These are phyloP conservation scores for Cryptococcus sp. DNA, from an alignment of 1,284 basidiomycete species.

Conservation along the genomic window DNA sequence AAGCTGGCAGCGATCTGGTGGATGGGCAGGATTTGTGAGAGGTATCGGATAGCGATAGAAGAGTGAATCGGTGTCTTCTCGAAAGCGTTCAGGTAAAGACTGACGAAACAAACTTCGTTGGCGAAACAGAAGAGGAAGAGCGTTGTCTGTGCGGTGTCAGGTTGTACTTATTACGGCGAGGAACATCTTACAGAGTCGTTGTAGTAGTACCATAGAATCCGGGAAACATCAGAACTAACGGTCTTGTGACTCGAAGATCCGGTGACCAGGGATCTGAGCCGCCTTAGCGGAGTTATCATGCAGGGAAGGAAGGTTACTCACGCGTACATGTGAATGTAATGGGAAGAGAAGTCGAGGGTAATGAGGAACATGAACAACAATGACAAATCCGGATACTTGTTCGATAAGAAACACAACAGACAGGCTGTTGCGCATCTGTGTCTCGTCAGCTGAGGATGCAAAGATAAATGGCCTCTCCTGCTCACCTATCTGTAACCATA, in stretches of 20 bases:
- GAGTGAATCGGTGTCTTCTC: conserved; percentile 51
- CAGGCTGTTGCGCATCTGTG: conserved; percentile 76
- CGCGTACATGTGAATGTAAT: conserved; percentile 99
- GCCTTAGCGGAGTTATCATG: background rate
- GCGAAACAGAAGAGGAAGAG: conserved; percentile 94
- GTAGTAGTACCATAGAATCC: conserved; percentile 90
- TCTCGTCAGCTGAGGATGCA: background rate
- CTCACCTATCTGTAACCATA: conserved; percentile 98
- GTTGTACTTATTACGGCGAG: background rate
- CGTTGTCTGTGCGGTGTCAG: conserved; percentile 56
- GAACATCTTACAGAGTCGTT: conserved; percentile 71
- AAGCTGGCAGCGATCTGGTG: conserved; percentile 12
- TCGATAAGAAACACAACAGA: conserved; percentile 87
- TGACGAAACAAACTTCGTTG: conserved; percentile 96
- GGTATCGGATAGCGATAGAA: conserved; percentile 2
- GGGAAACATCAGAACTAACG: conserved; percentile 84
- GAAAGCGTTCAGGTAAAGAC: conserved; percentile 91
- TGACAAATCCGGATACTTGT: conserved; percentile 76
- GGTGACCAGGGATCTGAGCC: conserved; percentile 76
- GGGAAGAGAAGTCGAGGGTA: conserved; percentile 93
- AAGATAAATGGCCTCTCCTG: conserved; percentile 6
- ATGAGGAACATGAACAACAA: conserved; percentile 92
- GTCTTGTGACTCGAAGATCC: conserved; percentile 90
- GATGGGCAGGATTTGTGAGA: background rate
- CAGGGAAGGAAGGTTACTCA: conserved; percentile 44